Percentiles rank a stretch among this genome's conserved stretches.
Evolutionary conservation across 257 asterid genomes (phyloP).

Genomic region (Cinchona pubescens): DNA sequence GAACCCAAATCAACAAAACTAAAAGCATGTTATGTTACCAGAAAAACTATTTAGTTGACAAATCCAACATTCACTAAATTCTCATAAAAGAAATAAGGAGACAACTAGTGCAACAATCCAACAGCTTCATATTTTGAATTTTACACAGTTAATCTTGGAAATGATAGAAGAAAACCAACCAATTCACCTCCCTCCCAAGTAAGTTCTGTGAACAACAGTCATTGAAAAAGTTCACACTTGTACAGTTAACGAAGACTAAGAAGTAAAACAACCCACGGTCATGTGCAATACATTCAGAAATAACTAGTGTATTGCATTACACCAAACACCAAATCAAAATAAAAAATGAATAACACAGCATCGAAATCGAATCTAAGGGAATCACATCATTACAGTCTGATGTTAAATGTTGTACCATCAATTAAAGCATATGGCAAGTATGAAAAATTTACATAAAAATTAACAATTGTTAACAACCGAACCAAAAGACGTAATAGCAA

Average conservation of each 20-base stretch:
- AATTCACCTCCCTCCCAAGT: neutral
- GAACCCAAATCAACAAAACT: too few relatives aligned
- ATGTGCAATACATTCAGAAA: neutral
- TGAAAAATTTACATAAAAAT: constrained; percentile 36
- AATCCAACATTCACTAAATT: too few relatives aligned
- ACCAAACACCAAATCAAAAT: neutral
- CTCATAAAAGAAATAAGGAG: too few relatives aligned
- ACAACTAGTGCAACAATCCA: too few relatives aligned
- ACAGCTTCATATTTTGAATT: too few relatives aligned
- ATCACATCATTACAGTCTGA: constrained; percentile 42
- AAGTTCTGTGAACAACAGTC: neutral
- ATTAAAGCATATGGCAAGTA: too few relatives aligned
- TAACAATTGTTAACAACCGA: constrained; percentile 39
- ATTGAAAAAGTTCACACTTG: neutral
- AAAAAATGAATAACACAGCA: neutral
- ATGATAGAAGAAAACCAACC: neutral
- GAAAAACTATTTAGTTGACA: too few relatives aligned
- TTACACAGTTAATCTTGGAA: too few relatives aligned
- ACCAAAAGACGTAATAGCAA: neutral
- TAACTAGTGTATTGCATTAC: neutral
- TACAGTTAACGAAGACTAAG: neutral
- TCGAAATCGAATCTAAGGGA: constrained; percentile 7
- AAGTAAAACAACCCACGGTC: neutral
- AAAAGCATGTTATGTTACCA: too few relatives aligned
- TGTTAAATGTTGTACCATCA: constrained; percentile 36